These are phyloP conservation scores for Alnus rubra DNA, from an alignment of 306 rosid species.

Conservation along the genomic window DNA sequence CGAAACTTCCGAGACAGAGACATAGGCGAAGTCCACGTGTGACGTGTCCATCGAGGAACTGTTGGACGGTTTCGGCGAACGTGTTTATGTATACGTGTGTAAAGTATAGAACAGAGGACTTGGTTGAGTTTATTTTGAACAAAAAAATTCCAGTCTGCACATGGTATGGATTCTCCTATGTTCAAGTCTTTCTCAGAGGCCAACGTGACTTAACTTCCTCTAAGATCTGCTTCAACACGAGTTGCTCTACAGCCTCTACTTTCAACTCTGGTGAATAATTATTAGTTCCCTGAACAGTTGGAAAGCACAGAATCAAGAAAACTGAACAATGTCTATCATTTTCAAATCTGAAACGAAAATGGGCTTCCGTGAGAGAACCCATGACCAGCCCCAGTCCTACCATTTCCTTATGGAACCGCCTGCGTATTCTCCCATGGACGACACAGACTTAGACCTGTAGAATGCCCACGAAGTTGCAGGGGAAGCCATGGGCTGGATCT, in stretches of 20 bases:
- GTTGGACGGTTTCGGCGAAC: conserved; percentile 18
- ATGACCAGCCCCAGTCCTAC: conserved; percentile 81
- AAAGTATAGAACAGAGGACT: no score
- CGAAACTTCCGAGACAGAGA: conserved; percentile 37
- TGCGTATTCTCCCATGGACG: conserved; percentile 64
- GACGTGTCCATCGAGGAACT: conserved; percentile 37
- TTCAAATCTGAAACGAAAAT: conserved; percentile 77
- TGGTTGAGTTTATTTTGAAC: no score
- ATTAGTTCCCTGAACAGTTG: no score
- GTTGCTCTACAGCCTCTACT: no score
- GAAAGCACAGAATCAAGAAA: no score
- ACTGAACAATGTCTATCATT: conserved; percentile 30
- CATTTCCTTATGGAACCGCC: conserved; percentile 63
- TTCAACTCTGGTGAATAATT: no score
- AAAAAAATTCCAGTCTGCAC: no score
- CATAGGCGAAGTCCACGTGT: conserved; percentile 43
- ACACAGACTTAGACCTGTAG: conserved; percentile 64
- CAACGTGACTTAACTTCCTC: no score
- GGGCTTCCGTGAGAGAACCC: conserved; percentile 74
- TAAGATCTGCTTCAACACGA: no score
- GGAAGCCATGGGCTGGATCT: conserved; percentile 44
- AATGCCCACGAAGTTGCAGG: conserved; percentile 54
- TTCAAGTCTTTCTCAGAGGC: no score
- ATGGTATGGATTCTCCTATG: no score
- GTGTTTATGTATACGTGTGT: no score